Evolutionary conservation across 768 basidiomycete species (phyloP), one percentile per base, ranked within the genome.

Genomic region (Lenzites betulinus): DNA sequence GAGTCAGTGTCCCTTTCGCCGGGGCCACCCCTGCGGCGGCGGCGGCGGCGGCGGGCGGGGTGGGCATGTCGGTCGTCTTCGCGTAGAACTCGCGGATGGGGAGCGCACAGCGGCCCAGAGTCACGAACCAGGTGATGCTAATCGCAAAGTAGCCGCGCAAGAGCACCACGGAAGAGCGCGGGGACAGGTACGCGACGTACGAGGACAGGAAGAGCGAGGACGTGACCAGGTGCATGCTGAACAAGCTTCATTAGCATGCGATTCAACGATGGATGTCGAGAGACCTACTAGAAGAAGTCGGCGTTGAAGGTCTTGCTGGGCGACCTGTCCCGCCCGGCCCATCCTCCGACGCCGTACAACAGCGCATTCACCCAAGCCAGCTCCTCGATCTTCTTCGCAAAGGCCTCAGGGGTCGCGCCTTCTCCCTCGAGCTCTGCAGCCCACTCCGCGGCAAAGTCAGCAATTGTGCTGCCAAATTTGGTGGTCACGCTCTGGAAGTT

Each of bases 161-260:
- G 15, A 90, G 75, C 16, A 81, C 70, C 3, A 74, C 75, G 58
- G 83, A 79, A 0, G 82, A 83, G 0, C 69, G 42, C 0, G 77
- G 77, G 6, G 76, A 70, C 60, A 69, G 68, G 9, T 58, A 51
- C 8, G 68, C 64, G 35, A 79, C 64, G 43, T 85, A 58, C 1
- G 86, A 81, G 0, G 83, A 77, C 26, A 88, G 67, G 76, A 89
- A 88, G 22, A 88, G 66, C 3, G 83, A 77, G 4, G 87, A 88
- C 0, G 89, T 92, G 39, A 89, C 80, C 1, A 86, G 72, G 63
- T 85, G 89, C 74, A 87, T 83, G 15, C 87, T 90, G 39, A 33
- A 35, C 30, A 52, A 7, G n/a, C 6, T 39, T n/a, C 7, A 33
- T 66, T 57, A 67, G 66, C 35, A 20, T 28, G 9, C 18, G 1